Evolutionary conservation across 352 stramenopile species (phyloP).

Genomic region (Phytophthora citricola): DNA sequence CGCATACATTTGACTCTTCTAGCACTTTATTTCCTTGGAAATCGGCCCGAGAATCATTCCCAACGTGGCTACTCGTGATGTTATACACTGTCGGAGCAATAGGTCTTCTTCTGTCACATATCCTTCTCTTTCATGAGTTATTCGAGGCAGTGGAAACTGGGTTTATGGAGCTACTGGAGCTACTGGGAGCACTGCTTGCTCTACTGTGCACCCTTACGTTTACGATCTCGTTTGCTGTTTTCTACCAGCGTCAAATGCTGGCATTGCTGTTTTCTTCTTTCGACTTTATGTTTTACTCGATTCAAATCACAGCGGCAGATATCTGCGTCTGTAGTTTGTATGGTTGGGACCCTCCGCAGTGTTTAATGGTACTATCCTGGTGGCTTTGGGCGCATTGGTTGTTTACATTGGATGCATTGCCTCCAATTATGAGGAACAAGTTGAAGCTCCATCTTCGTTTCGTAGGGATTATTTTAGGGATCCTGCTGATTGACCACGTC

Average conservation of each 20-base stretch:
- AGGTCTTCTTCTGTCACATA: slow-evolving; percentile 10
- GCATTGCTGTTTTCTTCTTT: slow-evolving; percentile 40
- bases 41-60: not conserved
- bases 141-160: not conserved
- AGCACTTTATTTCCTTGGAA: slow-evolving; percentile 6
- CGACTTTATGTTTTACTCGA: slow-evolving; percentile 49
- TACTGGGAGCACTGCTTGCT: too few relatives aligned
- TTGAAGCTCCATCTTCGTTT: slow-evolving; percentile 12
- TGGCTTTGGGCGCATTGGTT: slow-evolving; percentile 39
- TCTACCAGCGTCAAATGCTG: slow-evolving; percentile 49
- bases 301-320: slow-evolving; percentile 35
- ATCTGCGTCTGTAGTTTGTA: slow-evolving; percentile 35
- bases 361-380: slow-evolving; percentile 20
- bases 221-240: slow-evolving; percentile 3
- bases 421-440: slow-evolving; percentile 34
- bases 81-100: slow-evolving; percentile 8
- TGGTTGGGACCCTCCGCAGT: slow-evolving; percentile 11
- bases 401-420: slow-evolving; percentile 22
- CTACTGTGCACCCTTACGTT: too few relatives aligned
- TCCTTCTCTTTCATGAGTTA: not conserved
- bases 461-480: slow-evolving; percentile 1
- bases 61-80: not conserved
- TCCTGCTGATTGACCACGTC: slow-evolving; percentile 10
- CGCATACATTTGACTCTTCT: slow-evolving; percentile 7
- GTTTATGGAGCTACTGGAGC: too few relatives aligned